Percentiles rank a stretch among this genome's conserved stretches.
These are phyloP conservation scores for Vanderwaltozyma yarrowii DNA, from an alignment of 805 yeast species.

Conservation along the genomic window DNA sequence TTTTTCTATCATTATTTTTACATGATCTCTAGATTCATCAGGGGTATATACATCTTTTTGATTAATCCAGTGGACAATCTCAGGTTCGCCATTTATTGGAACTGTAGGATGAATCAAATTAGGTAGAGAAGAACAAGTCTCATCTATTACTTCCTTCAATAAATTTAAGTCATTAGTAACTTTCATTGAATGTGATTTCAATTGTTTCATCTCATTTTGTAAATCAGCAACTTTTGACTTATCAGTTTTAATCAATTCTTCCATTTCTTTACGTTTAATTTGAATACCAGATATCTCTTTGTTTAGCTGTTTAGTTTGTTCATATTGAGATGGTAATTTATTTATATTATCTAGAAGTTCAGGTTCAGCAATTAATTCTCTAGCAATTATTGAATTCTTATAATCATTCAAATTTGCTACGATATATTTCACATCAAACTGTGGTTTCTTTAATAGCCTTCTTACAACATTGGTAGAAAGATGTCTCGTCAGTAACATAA, in stretches of 20 bases:
- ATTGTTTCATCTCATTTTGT: slow-evolving; percentile 10
- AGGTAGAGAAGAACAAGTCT: slow-evolving; percentile 46
- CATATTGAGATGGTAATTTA: slow-evolving; percentile 21
- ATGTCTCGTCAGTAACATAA: slow-evolving; percentile 3
- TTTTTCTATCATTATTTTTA: slow-evolving; percentile 55
- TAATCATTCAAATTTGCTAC: slow-evolving; percentile 11
- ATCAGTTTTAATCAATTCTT: slow-evolving; percentile 17
- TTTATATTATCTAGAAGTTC: slow-evolving; percentile 19
- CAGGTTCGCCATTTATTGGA: slow-evolving; percentile 28
- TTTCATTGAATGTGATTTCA: slow-evolving; percentile 21
- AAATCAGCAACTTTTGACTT: slow-evolving; percentile 10
- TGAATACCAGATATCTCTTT: slow-evolving; percentile 22
- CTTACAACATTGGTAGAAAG: slow-evolving; percentile 2
- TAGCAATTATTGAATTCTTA: slow-evolving; percentile 18
- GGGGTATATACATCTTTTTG: slow-evolving; percentile 22
- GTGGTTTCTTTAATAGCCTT: slow-evolving; percentile 15
- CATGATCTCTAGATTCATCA: slow-evolving; percentile 43
- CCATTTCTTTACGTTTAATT: slow-evolving; percentile 22
- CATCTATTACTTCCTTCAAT: slow-evolving; percentile 31
- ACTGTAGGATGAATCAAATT: slow-evolving; percentile 47
- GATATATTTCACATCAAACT: slow-evolving; percentile 20
- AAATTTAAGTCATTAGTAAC: slow-evolving; percentile 9
- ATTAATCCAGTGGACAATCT: slow-evolving; percentile 45
- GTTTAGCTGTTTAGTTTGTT: slow-evolving; percentile 12
- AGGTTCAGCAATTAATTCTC: slow-evolving; percentile 20